phyloP scores from a whole-genome alignment of 106 monocot species.

The Dactylorhiza incarnata region DNA sequence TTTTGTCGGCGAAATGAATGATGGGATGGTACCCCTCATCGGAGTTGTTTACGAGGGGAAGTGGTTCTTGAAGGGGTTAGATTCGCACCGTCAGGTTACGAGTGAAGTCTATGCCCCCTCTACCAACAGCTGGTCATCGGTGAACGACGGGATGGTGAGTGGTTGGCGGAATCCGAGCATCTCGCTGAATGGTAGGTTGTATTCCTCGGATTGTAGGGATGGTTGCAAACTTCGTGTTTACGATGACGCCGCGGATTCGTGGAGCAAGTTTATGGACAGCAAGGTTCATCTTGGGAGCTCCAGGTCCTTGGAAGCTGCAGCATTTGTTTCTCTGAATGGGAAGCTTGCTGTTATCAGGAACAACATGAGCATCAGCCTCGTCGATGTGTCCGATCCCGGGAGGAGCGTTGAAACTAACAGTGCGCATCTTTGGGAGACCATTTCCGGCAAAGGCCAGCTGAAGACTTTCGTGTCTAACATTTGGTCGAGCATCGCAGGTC shows the following conservation, averaged over 20 bases:
- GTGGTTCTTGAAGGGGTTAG: constrained; percentile 45
- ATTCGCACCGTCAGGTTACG: constrained; percentile 34
- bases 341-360: constrained; percentile 41
- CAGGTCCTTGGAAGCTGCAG: constrained; percentile 36
- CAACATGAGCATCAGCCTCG: constrained; percentile 46
- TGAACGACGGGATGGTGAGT: constrained; percentile 32
- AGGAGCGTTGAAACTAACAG: constrained; percentile 22
- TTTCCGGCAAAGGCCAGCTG: constrained; percentile 40
- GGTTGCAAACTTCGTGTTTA: constrained; percentile 54
- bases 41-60: constrained; percentile 46
- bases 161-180: constrained; percentile 52
- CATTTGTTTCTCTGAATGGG: constrained; percentile 35
- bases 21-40: constrained; percentile 48
- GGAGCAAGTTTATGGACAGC: constrained; percentile 40
- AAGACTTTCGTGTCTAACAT: constrained; percentile 43
- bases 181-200: constrained; percentile 33
- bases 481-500: constrained; percentile 48
- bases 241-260: constrained; percentile 24
- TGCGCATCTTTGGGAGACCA: constrained; percentile 28
- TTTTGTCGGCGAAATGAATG: constrained; percentile 31
- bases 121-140: constrained; percentile 30
- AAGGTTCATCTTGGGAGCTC: constrained; percentile 38
- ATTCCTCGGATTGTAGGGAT: constrained; percentile 46
- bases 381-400: constrained; percentile 22
- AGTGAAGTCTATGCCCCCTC: constrained; percentile 36